These are phyloP conservation scores for Zymoseptoria passerinii DNA, from an alignment of 2,329 filamentous ascomycete genomes.

Conservation along the genomic window DNA sequence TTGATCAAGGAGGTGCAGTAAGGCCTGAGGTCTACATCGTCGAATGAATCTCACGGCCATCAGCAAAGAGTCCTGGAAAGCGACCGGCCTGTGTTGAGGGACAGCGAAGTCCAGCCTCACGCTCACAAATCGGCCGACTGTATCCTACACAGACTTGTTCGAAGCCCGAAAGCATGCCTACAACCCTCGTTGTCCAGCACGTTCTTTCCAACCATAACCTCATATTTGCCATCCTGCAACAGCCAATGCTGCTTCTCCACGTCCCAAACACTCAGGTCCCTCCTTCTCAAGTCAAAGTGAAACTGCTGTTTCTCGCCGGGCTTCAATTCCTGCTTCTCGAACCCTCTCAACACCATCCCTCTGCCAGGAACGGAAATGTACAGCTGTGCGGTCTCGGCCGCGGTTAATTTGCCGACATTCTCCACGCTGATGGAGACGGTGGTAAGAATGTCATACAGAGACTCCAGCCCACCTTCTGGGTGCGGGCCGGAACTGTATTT, in stretches of 20 bases:
- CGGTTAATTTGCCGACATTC: slow-evolving; percentile 43
- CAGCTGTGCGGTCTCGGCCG: slow-evolving; percentile 48
- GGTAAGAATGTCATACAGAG: slow-evolving; percentile 44
- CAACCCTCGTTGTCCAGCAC: background rate
- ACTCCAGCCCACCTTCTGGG: slow-evolving; percentile 24
- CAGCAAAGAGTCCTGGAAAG: too few species aligned
- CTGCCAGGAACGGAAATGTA: slow-evolving; percentile 26
- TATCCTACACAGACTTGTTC: background rate
- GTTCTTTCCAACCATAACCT: slow-evolving; percentile 1
- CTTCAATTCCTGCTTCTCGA: slow-evolving; percentile 29
- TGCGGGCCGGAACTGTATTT: slow-evolving; percentile 18
- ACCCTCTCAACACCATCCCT: slow-evolving; percentile 18
- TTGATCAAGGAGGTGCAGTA: background rate
- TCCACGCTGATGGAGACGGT: slow-evolving; percentile 42
- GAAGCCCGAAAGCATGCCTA: background rate
- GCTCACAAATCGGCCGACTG: too few species aligned
- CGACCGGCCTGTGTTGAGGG: too few species aligned
- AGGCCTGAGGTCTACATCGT: too few species aligned
- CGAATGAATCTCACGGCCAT: too few species aligned
- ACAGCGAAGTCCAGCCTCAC: too few species aligned
- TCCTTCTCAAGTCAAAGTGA: slow-evolving; percentile 1
- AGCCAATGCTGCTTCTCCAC: slow-evolving; percentile 62
- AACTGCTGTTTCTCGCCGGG: slow-evolving; percentile 7
- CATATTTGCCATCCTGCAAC: slow-evolving; percentile 11
- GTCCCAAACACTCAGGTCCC: slow-evolving; percentile 31